These are phyloP conservation scores for Rhizophagus prolifer DNA, from an alignment of 192 early-diverging fungal genomes.

Conservation along the genomic window DNA sequence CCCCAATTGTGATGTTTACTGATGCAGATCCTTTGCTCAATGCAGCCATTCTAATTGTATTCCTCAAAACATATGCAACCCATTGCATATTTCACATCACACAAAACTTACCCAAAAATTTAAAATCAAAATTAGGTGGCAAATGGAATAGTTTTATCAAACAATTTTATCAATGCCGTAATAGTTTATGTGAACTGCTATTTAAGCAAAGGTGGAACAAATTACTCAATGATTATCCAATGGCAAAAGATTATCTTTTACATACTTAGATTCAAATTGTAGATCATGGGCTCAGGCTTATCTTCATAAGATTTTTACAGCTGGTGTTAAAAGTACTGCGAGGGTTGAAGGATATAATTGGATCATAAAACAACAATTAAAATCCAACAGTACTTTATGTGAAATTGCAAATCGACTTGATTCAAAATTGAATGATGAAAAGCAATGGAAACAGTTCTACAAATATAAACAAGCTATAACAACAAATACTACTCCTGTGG, in stretches of 20 bases:
- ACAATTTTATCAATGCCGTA: background rate
- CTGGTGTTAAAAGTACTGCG: background rate
- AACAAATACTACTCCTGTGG: background rate
- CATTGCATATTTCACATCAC: background rate
- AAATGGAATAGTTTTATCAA: background rate
- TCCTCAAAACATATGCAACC: too few species aligned
- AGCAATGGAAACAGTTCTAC: background rate
- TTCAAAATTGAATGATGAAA: background rate
- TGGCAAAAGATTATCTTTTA: background rate
- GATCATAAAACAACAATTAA: background rate
- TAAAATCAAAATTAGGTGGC: background rate
- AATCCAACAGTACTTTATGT: background rate
- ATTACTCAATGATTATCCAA: background rate
- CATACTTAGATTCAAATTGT: background rate
- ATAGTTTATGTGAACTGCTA: background rate
- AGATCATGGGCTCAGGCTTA: background rate
- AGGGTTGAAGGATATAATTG: background rate
- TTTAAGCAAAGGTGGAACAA: slow-evolving; percentile 1
- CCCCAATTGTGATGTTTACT: background rate
- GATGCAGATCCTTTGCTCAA: too few species aligned
- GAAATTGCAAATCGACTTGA: background rate
- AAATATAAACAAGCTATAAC: slow-evolving; percentile 2
- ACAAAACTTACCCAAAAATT: background rate
- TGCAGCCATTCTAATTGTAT: too few species aligned
- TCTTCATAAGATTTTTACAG: background rate